Evolutionary conservation across 345 rosid genomes (phyloP).

Genomic region (Ricinus communis): DNA sequence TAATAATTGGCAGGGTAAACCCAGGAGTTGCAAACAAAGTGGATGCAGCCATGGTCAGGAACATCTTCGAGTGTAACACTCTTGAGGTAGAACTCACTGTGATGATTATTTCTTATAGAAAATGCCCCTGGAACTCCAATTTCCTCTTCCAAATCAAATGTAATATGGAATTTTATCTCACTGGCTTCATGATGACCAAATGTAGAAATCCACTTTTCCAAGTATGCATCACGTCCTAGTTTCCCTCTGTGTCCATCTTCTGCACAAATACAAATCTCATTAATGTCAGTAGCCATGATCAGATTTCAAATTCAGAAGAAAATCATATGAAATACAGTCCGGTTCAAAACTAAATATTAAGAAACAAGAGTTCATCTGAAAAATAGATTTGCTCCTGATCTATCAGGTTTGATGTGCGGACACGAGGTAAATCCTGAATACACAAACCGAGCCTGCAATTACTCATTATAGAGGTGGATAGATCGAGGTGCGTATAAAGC

Average conservation of each 20-base stretch:
- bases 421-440: no score
- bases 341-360: no score
- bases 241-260: slow-evolving; percentile 32
- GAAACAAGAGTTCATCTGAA: no score
- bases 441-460: no score
- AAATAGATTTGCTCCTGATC: no score
- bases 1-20: slow-evolving; percentile 62
- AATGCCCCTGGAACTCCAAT: slow-evolving; percentile 74
- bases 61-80: slow-evolving; percentile 67
- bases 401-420: no score
- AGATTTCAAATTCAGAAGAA: no score
- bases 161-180: slow-evolving; percentile 51
- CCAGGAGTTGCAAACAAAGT: slow-evolving; percentile 86
- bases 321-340: no score
- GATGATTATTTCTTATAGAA: slow-evolving; percentile 53
- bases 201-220: slow-evolving; percentile 52
- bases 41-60: slow-evolving; percentile 64
- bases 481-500: no score
- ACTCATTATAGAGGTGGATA: no score
- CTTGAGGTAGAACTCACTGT: slow-evolving; percentile 65
- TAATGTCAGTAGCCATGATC: neutral
- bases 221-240: slow-evolving; percentile 55
- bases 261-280: neutral
- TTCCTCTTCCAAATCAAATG: slow-evolving; percentile 54
- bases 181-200: slow-evolving; percentile 35